Percentiles rank a stretch among this genome's conserved stretches.
Conservation (phyloP, 129 eudicot species). For the carrot (Daucus carota) region DNA sequence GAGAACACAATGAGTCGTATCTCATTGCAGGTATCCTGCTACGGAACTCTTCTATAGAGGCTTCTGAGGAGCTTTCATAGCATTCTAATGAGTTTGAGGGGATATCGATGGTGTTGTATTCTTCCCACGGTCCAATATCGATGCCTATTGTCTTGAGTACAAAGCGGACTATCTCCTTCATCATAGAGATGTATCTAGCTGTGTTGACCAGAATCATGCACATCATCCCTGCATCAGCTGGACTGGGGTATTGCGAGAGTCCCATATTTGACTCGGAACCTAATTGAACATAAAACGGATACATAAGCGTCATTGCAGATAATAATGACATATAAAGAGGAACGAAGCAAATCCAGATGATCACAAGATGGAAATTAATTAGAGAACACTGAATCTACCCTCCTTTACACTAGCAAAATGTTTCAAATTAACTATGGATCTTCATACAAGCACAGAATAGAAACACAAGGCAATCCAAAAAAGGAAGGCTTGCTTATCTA, state of each 20-base stretch:
- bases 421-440: neutral
- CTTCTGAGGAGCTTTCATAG: slow-evolving; percentile 44
- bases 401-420: no score
- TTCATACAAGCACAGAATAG: neutral
- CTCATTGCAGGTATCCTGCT: slow-evolving; percentile 53
- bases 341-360: neutral
- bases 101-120: slow-evolving; percentile 29
- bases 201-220: slow-evolving; percentile 72
- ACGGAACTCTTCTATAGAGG: slow-evolving; percentile 65
- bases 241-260: slow-evolving; percentile 57
- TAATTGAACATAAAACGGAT: slow-evolving; percentile 8
- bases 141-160: slow-evolving; percentile 60
- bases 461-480: neutral
- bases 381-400: no score
- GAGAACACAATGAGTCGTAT: slow-evolving; percentile 36
- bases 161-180: slow-evolving; percentile 59
- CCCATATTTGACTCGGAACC: slow-evolving; percentile 57
- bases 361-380: neutral
- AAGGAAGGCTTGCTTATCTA: neutral
- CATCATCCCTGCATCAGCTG: slow-evolving; percentile 71
- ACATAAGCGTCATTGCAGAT: neutral
- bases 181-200: slow-evolving; percentile 53
- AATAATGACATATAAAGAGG: neutral
- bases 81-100: slow-evolving; percentile 29
- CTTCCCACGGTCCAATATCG: slow-evolving; percentile 58